A percentile compares a stretch with the other conserved stretches of the same genome.
phyloP scores from a whole-genome alignment of 1,284 basidiomycete genomes.

The Dichomitus squalens region DNA sequence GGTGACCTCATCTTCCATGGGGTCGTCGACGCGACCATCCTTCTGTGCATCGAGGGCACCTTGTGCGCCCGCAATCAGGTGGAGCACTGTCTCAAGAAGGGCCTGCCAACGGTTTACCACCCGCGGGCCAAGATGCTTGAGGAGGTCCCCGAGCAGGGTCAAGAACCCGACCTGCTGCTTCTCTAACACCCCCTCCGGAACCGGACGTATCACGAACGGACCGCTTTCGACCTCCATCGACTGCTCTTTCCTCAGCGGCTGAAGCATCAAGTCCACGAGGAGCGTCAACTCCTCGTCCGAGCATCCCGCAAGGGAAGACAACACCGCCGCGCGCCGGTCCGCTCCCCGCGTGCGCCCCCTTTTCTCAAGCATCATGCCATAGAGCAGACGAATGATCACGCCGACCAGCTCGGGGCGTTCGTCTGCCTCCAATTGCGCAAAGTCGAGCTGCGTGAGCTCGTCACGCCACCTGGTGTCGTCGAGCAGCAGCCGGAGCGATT shows the following conservation, averaged over 20 bases:
- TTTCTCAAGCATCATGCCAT: conserved; percentile 87
- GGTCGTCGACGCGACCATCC: conserved; percentile 29
- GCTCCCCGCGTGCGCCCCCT: conserved; percentile 74
- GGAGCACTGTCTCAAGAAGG: conserved; percentile 69
- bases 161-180: conserved; percentile 87
- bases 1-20: conserved; percentile 39
- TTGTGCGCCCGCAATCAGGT: conserved; percentile 70
- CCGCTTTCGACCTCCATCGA: conserved; percentile 10
- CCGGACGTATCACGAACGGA: conserved; percentile 25
- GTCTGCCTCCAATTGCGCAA: conserved; percentile 61
- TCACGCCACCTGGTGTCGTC: conserved; percentile 92
- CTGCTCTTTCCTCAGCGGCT: conserved; percentile 57
- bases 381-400: conserved; percentile 79
- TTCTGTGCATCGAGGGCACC: conserved; percentile 41
- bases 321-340: conserved; percentile 78
- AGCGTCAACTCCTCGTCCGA: conserved; percentile 74
- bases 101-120: conserved; percentile 72
- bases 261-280: conserved; percentile 91
- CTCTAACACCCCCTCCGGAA: conserved; percentile 45
- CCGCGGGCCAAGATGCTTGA: conserved; percentile 79
- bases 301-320: conserved; percentile 75
- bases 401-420: conserved; percentile 78
- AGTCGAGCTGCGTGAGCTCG: conserved; percentile 75
- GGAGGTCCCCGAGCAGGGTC: conserved; percentile 80
- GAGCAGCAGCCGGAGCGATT: conserved; percentile 71